These are phyloP conservation scores for Colletotrichum agaves DNA, from an alignment of 2,329 filamentous ascomycete species.

Conservation along the genomic window DNA sequence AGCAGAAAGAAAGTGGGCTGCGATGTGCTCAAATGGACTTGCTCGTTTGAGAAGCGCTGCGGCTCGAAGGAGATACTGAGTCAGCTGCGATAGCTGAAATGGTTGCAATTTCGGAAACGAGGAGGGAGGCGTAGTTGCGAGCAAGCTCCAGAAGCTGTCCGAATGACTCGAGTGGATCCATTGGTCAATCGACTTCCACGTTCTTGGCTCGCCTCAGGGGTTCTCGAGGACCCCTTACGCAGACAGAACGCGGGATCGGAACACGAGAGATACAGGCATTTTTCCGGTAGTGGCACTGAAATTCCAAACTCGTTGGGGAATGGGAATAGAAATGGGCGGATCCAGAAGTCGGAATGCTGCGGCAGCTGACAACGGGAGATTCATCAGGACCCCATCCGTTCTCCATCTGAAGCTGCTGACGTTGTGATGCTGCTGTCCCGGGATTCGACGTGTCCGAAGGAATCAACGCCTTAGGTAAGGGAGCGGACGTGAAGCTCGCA, in stretches of 20 bases:
- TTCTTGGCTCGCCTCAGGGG: slow-evolving; percentile 19
- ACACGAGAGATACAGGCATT: slow-evolving; percentile 21
- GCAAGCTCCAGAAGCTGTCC: slow-evolving; percentile 34
- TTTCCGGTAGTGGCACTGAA: slow-evolving; percentile 2
- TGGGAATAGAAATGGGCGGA: slow-evolving; percentile 8
- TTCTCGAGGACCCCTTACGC: slow-evolving; percentile 14
- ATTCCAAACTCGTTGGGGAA: slow-evolving; percentile 25
- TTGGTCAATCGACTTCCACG: slow-evolving; percentile 31
- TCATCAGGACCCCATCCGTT: not conserved
- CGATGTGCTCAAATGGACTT: not conserved
- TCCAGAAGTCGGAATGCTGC: slow-evolving; percentile 4
- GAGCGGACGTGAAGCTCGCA: not conserved
- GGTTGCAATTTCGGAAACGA: slow-evolving; percentile 19
- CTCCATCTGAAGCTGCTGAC: not conserved
- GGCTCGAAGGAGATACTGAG: not conserved
- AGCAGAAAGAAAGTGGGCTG: not conserved
- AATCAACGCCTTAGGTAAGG: slow-evolving; percentile 11
- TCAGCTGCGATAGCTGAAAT: not conserved
- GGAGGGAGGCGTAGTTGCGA: slow-evolving; percentile 16
- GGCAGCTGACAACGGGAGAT: slow-evolving; percentile 19
- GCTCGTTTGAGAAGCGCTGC: not conserved
- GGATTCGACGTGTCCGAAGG: not conserved
- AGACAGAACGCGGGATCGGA: slow-evolving; percentile 11
- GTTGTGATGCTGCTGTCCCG: not conserved
- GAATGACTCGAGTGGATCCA: slow-evolving; percentile 16